Evolutionary conservation across 2,329 filamentous ascomycete genomes (phyloP).

Genomic region (Ceratocystis variospora): DNA sequence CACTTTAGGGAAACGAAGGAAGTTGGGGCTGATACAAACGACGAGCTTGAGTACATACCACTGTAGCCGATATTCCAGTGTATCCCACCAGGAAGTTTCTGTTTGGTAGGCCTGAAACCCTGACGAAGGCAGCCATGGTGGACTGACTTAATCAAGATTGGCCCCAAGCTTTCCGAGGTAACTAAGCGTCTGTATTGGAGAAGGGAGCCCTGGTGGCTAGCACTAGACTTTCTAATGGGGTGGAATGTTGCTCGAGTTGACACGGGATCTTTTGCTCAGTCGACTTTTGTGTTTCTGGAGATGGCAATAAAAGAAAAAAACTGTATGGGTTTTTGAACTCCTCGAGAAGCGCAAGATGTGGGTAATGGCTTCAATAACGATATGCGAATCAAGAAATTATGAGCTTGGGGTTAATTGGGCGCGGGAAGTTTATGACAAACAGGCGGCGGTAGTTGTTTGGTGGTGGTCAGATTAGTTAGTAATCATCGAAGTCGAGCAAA

Average conservation of each 20-base stretch:
- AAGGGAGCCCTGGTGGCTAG: background rate
- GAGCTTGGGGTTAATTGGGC: background rate
- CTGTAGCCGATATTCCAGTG: conserved; percentile 89
- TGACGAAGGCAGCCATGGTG: conserved; percentile 64
- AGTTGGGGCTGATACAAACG: background rate
- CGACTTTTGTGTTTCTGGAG: background rate
- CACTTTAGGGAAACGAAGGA: conserved; percentile 15
- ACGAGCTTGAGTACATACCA: conserved; percentile 48
- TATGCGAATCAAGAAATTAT: background rate
- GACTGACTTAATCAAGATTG: background rate
- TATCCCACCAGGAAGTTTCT: conserved; percentile 94
- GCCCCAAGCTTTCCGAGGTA: background rate
- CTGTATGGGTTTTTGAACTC: background rate
- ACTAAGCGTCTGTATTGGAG: background rate
- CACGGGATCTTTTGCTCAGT: background rate
- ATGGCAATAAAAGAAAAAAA: background rate
- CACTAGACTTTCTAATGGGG: background rate
- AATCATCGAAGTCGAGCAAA: background rate
- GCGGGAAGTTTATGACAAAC: background rate
- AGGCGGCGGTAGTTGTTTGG: background rate
- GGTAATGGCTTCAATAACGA: background rate
- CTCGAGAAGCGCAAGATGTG: background rate
- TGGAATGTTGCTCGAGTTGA: background rate
- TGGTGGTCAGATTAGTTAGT: background rate
- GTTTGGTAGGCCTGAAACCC: conserved; percentile 94